phyloP scores from a whole-genome alignment of 768 basidiomycete species.

The Russula dissimulans region DNA sequence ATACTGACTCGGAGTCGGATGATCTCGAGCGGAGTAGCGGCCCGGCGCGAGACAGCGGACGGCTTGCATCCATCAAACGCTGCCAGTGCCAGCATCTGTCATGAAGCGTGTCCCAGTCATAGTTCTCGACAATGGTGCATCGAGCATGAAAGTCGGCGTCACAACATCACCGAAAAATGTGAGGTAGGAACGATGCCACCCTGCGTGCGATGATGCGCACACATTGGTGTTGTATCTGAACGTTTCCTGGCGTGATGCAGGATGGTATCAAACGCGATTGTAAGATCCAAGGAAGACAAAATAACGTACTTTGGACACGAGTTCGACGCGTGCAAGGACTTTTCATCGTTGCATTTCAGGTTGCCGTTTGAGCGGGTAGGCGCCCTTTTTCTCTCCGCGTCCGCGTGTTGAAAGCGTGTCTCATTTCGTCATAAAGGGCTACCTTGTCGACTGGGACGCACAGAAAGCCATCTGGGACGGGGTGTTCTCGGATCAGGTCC shows the following conservation, averaged over 20 bases:
- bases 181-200: conserved; percentile 22
- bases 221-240: neutral
- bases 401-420: conserved; percentile 15
- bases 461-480: conserved; percentile 94
- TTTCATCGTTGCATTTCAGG: conserved; percentile 71
- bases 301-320: conserved; percentile 82
- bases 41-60: too few relatives aligned
- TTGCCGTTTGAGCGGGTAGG: conserved; percentile 82
- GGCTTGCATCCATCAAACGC: too few relatives aligned
- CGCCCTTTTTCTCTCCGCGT: conserved; percentile 6
- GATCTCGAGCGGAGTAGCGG: too few relatives aligned
- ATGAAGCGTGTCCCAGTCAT: conserved; percentile 33
- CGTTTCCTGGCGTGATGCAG: conserved; percentile 29
- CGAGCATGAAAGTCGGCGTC: conserved; percentile 68
- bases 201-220: neutral
- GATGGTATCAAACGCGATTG: conserved; percentile 71
- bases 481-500: conserved; percentile 62
- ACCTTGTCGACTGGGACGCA: conserved; percentile 90
- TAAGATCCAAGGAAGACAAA: conserved; percentile 78
- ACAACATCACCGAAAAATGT: conserved; percentile 26
- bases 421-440: conserved; percentile 51
- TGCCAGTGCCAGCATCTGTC: neutral
- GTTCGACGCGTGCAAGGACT: conserved; percentile 65
- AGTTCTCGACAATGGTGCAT: conserved; percentile 84
- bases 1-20: too few relatives aligned